These are phyloP conservation scores for Corchorus capsularis DNA, from an alignment of 345 rosid species.

Conservation along the genomic window DNA sequence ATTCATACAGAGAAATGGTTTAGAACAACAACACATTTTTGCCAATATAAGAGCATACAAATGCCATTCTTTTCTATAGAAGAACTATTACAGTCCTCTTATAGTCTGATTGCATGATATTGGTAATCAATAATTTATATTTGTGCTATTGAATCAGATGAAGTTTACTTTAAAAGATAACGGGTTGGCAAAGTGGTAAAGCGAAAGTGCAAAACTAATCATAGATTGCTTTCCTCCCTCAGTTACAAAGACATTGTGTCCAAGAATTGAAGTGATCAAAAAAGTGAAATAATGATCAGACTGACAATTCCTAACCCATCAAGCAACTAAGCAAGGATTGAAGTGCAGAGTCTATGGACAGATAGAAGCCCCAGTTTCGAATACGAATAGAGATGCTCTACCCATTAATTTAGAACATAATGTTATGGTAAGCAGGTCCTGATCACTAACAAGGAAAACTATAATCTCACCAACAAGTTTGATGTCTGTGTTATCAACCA, in stretches of 20 bases:
- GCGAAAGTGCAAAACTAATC: no score
- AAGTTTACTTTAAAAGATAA: no score
- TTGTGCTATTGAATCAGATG: neutral
- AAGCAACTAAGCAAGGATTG: neutral
- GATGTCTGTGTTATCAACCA: slow-evolving; percentile 44
- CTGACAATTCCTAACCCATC: neutral
- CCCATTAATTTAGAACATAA: neutral
- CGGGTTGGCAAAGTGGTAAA: no score
- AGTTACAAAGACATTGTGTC: no score
- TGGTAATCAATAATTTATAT: no score
- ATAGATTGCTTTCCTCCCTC: no score
- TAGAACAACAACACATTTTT: neutral
- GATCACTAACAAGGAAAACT: no score
- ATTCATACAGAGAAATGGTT: neutral
- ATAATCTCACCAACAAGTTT: slow-evolving; percentile 43
- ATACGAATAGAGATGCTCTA: neutral
- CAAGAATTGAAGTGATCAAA: no score
- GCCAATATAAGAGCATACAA: neutral
- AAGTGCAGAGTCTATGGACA: neutral
- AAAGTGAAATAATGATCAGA: neutral
- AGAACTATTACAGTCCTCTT: no score
- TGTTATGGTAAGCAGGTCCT: no score
- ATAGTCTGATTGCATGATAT: no score
- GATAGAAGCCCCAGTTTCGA: neutral
- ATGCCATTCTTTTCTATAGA: neutral